Base-by-base conservation (phyloP, 768 basidiomycete species). In the Leccinum sublutescens region DNA sequence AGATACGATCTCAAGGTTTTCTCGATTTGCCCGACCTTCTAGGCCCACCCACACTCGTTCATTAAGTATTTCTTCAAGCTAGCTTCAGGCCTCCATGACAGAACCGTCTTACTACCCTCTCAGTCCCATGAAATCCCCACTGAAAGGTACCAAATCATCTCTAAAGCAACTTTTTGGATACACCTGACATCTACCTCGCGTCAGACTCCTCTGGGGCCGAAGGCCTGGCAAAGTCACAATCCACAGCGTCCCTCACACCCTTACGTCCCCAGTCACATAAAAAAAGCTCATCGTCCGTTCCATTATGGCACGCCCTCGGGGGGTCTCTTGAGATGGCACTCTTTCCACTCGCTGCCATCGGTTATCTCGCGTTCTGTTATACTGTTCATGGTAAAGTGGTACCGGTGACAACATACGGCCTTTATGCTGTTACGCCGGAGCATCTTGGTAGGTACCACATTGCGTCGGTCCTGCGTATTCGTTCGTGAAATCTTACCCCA, bases 331-430 rank as follows among this genome's bases (percentile, higher is more conserved):
- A 62, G 54, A 55, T 70, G 62, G 55, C 62, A 0, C 59, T 72
- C 58, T 50, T 74, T 2, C 66, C 73, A 5, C 45, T 72, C 12
- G 59, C 61, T 3, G 71, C 71, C 4, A 65, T 74, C 29, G 71
- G 45, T 14, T 73, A 69, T 54, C 56, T 74, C 9, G 61, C 62
- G 0, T 73, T 74, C 33, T 74, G 71, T 56, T 74, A 68, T 31
- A 50, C 62, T 3, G 69, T 66, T 47, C 67, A 69, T 29, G 57
- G 59, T 8, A 65, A 29, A 27, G 53, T 59, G 4, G 63, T 72
- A 12, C 71, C 72, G 27, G 63, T 73, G 45, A 70, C 58, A n/a
- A 62, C 64, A 6, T 61, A 61, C 7, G 68, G 68, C 8, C 57
- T 71, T 5, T 68, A 65, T 14, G 21, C 52, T 31, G 58, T 68